Percentiles rank a stretch among this genome's conserved stretches.
These are phyloP conservation scores for Chlorella variabilis DNA, from an alignment of 163 green algal species.

Conservation along the genomic window DNA sequence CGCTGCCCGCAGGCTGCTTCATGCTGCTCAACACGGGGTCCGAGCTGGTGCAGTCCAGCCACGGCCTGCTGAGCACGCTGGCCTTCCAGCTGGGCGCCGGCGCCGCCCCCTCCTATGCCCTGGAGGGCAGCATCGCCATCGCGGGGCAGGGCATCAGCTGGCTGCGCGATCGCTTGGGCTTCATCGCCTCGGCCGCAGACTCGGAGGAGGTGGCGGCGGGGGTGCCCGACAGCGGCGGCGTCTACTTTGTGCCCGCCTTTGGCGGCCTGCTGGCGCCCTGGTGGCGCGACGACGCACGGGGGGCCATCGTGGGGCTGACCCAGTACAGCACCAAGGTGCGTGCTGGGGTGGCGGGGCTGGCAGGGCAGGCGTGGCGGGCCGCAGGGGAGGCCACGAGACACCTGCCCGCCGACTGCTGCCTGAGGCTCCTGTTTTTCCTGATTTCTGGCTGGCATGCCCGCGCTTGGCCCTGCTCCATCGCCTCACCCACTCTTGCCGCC, in stretches of 20 bases:
- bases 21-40: slow-evolving; percentile 93
- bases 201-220: slow-evolving; percentile 74
- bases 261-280: slow-evolving; percentile 90
- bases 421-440: too few relatives aligned
- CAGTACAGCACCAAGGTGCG: slow-evolving; percentile 62
- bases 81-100: slow-evolving; percentile 81
- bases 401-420: too few relatives aligned
- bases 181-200: slow-evolving; percentile 68
- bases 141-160: slow-evolving; percentile 90
- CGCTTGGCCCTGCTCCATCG: too few relatives aligned
- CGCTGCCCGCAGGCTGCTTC: slow-evolving; percentile 89
- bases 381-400: too few relatives aligned
- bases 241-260: slow-evolving; percentile 98
- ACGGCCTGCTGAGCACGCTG: slow-evolving; percentile 92
- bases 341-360: neutral
- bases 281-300: slow-evolving; percentile 88
- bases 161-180: slow-evolving; percentile 81
- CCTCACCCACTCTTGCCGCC: too few relatives aligned
- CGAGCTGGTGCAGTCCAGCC: slow-evolving; percentile 70
- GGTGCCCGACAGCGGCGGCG: slow-evolving; percentile 72
- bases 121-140: slow-evolving; percentile 93
- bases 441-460: too few relatives aligned
- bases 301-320: slow-evolving; percentile 84
- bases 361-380: too few relatives aligned
- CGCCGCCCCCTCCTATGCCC: slow-evolving; percentile 76